Conservation (phyloP, 495 filamentous ascomycete species). For the Daldinia caldariorum region DNA sequence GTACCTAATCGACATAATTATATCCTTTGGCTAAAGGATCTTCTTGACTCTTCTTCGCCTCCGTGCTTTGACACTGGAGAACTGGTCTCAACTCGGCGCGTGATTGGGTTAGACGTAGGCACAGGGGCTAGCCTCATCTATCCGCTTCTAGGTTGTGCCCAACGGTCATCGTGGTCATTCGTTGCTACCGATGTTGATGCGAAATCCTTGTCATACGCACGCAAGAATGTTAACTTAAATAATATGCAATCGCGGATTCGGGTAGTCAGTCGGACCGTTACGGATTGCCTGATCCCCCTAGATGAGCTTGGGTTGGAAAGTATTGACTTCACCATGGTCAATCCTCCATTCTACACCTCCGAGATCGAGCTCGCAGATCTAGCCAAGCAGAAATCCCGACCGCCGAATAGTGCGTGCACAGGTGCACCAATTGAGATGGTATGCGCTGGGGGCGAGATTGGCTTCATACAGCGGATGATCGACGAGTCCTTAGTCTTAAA, state of each 20-base stretch:
- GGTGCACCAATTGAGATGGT: conserved; percentile 90
- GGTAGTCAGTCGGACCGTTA: conserved; percentile 63
- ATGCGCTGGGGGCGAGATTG: conserved; percentile 81
- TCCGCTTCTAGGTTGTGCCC: conserved; percentile 78
- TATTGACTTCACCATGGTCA: conserved; percentile 92
- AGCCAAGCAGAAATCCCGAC: conserved; percentile 70
- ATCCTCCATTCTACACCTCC: conserved; percentile 92
- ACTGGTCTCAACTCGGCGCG: conserved; percentile 51
- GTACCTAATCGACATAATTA: conserved; percentile 90
- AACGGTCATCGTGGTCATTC: conserved; percentile 75
- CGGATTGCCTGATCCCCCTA: conserved; percentile 69
- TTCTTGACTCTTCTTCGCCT: conserved; percentile 79
- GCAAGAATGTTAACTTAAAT: conserved; percentile 71
- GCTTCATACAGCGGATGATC: conserved; percentile 79
- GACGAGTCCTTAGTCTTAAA: conserved; percentile 72
- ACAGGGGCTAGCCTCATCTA: conserved; percentile 93
- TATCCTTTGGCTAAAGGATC: conserved; percentile 85
- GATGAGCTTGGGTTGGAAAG: conserved; percentile 62
- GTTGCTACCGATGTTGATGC: conserved; percentile 85
- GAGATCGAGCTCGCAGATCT: conserved; percentile 71
- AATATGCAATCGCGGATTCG: conserved; percentile 70
- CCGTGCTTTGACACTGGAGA: conserved; percentile 53
- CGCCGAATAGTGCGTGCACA: conserved; percentile 82
- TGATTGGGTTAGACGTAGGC: conserved; percentile 87
- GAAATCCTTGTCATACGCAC: conserved; percentile 71